Percentiles rank a stretch among this genome's conserved stretches.
Conservation (phyloP, 164 flowering plant species). For the Vitis labrusca region DNA sequence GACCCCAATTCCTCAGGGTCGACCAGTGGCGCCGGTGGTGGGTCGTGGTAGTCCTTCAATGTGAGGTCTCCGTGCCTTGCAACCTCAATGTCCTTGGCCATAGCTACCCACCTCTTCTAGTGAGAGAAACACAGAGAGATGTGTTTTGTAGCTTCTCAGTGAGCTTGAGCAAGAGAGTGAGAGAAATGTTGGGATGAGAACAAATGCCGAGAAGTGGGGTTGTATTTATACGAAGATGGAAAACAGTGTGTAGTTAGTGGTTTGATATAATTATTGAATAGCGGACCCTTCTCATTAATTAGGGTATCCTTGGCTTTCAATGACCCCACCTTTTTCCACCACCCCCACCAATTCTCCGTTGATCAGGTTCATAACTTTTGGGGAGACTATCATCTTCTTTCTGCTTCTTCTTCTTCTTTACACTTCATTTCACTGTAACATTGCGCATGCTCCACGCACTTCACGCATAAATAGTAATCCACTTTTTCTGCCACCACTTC, state of each 20-base stretch:
- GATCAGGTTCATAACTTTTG: too few relatives aligned
- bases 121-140: not conserved
- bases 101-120: conserved; percentile 5
- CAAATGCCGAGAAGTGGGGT: not conserved
- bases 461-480: too few relatives aligned
- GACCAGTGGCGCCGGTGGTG: conserved; percentile 60
- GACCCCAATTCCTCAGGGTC: conserved; percentile 43
- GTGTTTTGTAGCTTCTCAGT: not conserved
- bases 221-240: conserved; percentile 3
- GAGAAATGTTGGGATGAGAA: too few relatives aligned
- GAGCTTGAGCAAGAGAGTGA: not conserved
- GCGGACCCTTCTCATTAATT: not conserved
- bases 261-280: not conserved
- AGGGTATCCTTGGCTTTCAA: not conserved
- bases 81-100: conserved; percentile 53
- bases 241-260: not conserved
- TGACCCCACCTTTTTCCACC: conserved; percentile 3
- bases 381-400: too few relatives aligned
- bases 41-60: conserved; percentile 63
- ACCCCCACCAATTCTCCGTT: too few relatives aligned
- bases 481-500: too few relatives aligned
- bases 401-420: too few relatives aligned
- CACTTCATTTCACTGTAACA: too few relatives aligned
- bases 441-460: too few relatives aligned
- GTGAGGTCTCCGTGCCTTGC: conserved; percentile 29